Evolutionary conservation across 108 stramenopile genomes (phyloP).

Genomic region (Aurantiochytrium sp.): DNA sequence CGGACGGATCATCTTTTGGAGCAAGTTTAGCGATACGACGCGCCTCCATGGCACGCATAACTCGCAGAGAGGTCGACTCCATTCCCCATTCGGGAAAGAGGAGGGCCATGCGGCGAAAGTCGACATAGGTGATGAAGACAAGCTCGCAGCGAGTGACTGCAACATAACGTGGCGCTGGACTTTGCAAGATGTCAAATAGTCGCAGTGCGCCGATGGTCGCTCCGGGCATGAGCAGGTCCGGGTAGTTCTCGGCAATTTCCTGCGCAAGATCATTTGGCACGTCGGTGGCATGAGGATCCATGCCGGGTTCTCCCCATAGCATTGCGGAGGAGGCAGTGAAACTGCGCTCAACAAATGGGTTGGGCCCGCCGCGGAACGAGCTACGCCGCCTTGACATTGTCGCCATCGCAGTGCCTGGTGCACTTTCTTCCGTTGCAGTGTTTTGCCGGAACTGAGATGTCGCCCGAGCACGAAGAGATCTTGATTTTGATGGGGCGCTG

Average conservation of each 20-base stretch:
- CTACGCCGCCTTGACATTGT: not conserved
- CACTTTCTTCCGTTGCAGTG: not conserved
- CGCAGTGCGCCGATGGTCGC: not conserved
- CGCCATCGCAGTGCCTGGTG: not conserved
- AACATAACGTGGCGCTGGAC: not conserved
- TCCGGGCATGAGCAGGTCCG: not conserved
- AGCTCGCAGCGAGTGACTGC: not conserved
- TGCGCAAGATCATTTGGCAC: not conserved
- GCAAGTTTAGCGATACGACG: not conserved
- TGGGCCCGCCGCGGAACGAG: not conserved
- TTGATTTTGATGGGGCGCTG: not conserved
- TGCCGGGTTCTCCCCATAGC: not conserved
- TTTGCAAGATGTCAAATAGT: not conserved
- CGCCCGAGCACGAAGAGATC: not conserved
- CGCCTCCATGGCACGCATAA: not conserved
- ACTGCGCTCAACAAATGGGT: not conserved
- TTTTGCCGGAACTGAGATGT: not conserved
- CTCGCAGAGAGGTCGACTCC: not conserved
- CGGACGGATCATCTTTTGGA: not conserved
- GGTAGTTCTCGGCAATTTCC: not conserved
- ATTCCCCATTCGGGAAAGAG: slow-evolving; percentile 1
- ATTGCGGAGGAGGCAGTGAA: not conserved
- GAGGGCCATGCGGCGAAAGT: not conserved
- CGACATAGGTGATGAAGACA: not conserved
- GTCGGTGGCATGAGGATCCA: not conserved